Percentiles rank a stretch among this genome's conserved stretches.
These are phyloP conservation scores for Podaxis sp. DNA, from an alignment of 768 basidiomycete genomes.

Conservation along the genomic window DNA sequence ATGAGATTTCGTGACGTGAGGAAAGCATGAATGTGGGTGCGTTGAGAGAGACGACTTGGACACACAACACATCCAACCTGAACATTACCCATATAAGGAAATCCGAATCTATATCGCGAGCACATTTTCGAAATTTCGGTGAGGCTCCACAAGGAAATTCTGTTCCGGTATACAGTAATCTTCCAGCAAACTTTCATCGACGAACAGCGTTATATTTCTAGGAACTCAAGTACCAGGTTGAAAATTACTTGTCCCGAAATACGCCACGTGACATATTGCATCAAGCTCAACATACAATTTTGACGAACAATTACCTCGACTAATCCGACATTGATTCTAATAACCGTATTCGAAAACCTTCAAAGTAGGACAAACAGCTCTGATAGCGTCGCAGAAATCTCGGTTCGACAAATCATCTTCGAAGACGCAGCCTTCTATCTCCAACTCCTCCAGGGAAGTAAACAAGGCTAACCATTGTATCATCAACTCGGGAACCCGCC, in stretches of 20 bases:
- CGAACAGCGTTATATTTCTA: too few species aligned
- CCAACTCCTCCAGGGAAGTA: too few species aligned
- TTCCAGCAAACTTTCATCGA: background rate
- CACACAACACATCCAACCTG: conserved; percentile 1
- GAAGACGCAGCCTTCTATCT: too few species aligned
- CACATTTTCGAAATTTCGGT: background rate
- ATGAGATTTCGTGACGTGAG: conserved; percentile 9
- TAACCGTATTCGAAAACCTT: background rate
- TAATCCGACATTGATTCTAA: too few species aligned
- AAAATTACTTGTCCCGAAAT: too few species aligned
- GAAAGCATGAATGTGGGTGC: background rate
- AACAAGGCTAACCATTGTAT: too few species aligned
- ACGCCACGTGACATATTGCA: too few species aligned
- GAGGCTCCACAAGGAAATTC: background rate
- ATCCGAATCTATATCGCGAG: background rate
- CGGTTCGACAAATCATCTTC: background rate
- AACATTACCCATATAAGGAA: conserved; percentile 12
- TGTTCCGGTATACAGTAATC: background rate
- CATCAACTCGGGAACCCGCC: too few species aligned
- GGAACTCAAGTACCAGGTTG: too few species aligned
- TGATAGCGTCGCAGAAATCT: background rate
- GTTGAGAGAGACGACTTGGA: background rate
- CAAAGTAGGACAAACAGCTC: background rate
- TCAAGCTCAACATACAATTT: too few species aligned
- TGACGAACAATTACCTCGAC: too few species aligned